Percentiles rank a stretch among this genome's conserved stretches.
Evolutionary conservation across 768 basidiomycete species (phyloP).

Genomic region (Lyophyllum decastes): DNA sequence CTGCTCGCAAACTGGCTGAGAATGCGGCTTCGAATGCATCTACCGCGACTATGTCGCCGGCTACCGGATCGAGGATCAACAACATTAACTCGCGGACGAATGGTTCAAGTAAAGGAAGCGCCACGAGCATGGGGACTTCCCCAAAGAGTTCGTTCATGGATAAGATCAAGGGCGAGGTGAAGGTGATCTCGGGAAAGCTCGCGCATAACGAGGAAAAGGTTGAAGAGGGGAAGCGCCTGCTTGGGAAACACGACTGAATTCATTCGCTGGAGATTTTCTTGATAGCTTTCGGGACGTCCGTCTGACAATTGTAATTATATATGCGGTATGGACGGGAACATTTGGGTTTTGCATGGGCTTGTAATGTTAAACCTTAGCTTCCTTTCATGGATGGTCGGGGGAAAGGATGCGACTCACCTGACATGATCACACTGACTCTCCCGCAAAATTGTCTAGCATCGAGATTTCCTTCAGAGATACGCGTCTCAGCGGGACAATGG

Average conservation of each 20-base stretch:
- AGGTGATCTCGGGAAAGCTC: conserved; percentile 38
- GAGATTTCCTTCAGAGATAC: too few species aligned
- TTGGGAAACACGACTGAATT: conserved; percentile 23
- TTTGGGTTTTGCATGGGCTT: background rate
- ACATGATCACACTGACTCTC: too few species aligned
- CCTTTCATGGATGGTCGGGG: too few species aligned
- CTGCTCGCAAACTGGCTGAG: background rate
- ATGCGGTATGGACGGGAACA: background rate
- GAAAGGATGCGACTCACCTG: too few species aligned
- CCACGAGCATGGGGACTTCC: background rate
- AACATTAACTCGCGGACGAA: background rate
- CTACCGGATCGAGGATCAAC: conserved; percentile 4
- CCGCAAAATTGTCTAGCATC: too few species aligned
- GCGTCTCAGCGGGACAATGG: too few species aligned
- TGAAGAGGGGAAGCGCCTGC: conserved; percentile 36
- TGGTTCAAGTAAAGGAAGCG: background rate
- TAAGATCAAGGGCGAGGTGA: conserved; percentile 42
- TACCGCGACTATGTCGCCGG: background rate
- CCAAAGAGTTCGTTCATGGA: conserved; percentile 32
- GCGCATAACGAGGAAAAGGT: conserved; percentile 35
- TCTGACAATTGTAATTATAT: background rate
- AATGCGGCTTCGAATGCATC: conserved; percentile 2
- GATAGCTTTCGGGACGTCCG: background rate
- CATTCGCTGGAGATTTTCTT: background rate
- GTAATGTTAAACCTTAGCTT: background rate